Base-by-base conservation (phyloP, 805 yeast genomes). In the Lipomyces yamadae region DNA sequence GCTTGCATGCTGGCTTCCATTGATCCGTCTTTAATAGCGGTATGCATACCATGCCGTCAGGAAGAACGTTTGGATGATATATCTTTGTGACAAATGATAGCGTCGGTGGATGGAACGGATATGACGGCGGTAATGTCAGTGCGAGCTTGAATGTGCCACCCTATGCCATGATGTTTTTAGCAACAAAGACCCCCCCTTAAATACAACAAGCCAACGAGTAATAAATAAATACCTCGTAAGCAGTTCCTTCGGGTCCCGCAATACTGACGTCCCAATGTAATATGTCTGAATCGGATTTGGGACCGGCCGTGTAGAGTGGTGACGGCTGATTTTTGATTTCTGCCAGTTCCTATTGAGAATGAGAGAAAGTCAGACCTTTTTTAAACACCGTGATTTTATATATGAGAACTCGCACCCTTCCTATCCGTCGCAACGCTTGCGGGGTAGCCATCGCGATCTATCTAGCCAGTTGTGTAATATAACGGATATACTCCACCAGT, bases 211-310 rank as follows among this genome's bases (percentile, higher is more conserved):
- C 15, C 30, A 30, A 13, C 3, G 30, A 18, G 24, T 1, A 6
- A 24, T 15, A 45, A 50, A 52, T 11, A 18, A 24, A 24, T 55
- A 67, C 72, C 60, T 85, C 83, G 69, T 82, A 83, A 71, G 86
- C 74, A 37, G 96, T 90, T 79, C 89, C 96, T 73, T 93, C 86
- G 63, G 97, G 97, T 56, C 97, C 97, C 92, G 88, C 88, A 77
- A 91, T 89, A 42, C 94, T 89, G 55, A 96, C 96, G 80, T 91
- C 95, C 96, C 96, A 91, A 81, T 90, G 95, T 79, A 87, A 89
- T 77, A 91, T 81, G 78, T 91, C 96, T 73, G 90, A 95, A 59
- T 96, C 96, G 57, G 89, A 56, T 37, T 37, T 92, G 75, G 96
- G 97, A 59, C 96, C 96, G 11, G 96, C 96, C 24, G 96, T 90